These are phyloP conservation scores for Apiospora malaysiana DNA, from an alignment of 2,329 filamentous ascomycete species.

Conservation along the genomic window DNA sequence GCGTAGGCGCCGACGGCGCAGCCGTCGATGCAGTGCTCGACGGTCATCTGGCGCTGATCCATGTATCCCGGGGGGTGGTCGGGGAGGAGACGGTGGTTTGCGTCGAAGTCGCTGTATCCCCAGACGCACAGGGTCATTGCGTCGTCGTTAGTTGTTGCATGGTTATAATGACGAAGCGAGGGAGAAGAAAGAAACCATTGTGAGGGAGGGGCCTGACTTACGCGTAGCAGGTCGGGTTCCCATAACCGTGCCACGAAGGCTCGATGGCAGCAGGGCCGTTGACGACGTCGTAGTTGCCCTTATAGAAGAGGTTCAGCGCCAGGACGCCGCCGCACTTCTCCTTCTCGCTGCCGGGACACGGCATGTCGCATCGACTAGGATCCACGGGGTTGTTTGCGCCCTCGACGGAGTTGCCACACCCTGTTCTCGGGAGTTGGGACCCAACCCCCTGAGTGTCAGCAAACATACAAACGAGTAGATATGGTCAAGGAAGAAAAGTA, in stretches of 20 bases:
- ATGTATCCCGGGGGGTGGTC: constrained; percentile 21
- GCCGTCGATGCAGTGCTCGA: constrained; percentile 41
- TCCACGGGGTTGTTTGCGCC: not conserved
- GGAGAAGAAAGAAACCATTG: no score
- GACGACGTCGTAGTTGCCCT: not conserved
- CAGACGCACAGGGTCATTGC: no score
- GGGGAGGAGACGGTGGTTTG: not conserved
- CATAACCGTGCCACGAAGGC: not conserved
- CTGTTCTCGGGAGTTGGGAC: not conserved
- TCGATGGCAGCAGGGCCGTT: constrained; percentile 4
- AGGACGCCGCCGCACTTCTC: constrained; percentile 8
- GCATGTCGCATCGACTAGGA: not conserved
- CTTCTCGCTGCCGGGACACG: constrained; percentile 10
- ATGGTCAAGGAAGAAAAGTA: not conserved
- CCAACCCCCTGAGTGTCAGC: not conserved
- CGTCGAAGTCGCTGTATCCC: not conserved
- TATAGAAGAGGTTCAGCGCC: constrained; percentile 11
- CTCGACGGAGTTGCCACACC: constrained; percentile 8
- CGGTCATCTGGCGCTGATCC: constrained; percentile 39
- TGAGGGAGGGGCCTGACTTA: not conserved
- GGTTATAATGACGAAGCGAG: no score
- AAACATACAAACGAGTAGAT: not conserved
- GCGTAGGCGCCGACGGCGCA: constrained; percentile 38
- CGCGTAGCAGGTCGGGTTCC: not conserved
- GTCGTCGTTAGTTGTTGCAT: no score